Evolutionary conservation across 768 basidiomycete species (phyloP).

Genomic region (Xerocomellus amylosporus): DNA sequence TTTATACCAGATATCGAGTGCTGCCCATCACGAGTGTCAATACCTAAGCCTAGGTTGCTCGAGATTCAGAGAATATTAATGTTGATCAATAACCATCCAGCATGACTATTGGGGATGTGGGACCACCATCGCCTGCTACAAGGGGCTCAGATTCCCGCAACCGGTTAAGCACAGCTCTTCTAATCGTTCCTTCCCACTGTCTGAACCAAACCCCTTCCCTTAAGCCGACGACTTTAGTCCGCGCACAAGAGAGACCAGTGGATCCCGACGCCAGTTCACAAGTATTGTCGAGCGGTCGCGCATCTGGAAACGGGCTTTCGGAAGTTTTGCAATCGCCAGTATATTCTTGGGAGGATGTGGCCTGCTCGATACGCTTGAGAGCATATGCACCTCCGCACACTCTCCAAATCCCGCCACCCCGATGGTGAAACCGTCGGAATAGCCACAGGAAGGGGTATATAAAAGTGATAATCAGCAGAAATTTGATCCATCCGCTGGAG

Average conservation of each 20-base stretch:
- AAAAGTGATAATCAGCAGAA: conserved; percentile 63
- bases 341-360: conserved; percentile 9
- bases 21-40: neutral
- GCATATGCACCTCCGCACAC: conserved; percentile 76
- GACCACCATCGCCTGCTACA: conserved; percentile 28
- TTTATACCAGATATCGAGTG: conserved; percentile 1
- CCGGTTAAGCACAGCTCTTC: conserved; percentile 49
- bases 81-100: conserved; percentile 27
- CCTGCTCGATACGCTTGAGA: conserved; percentile 46
- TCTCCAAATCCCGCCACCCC: conserved; percentile 72
- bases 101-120: conserved; percentile 7
- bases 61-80: neutral
- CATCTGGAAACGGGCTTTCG: conserved; percentile 5
- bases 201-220: conserved; percentile 79
- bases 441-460: conserved; percentile 83
- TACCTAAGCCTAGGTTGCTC: neutral
- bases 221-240: conserved; percentile 49
- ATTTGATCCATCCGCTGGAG: conserved; percentile 68
- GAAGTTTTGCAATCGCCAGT: neutral
- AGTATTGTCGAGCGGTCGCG: neutral
- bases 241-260: conserved; percentile 27
- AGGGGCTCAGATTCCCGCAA: conserved; percentile 37
- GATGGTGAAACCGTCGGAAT: conserved; percentile 62
- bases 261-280: conserved; percentile 21
- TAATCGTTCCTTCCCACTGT: conserved; percentile 70